A percentile compares a stretch with the other conserved stretches of the same genome.
Evolutionary conservation across 306 rosid species (phyloP).

Genomic region (Oemleria cerasiformis): DNA sequence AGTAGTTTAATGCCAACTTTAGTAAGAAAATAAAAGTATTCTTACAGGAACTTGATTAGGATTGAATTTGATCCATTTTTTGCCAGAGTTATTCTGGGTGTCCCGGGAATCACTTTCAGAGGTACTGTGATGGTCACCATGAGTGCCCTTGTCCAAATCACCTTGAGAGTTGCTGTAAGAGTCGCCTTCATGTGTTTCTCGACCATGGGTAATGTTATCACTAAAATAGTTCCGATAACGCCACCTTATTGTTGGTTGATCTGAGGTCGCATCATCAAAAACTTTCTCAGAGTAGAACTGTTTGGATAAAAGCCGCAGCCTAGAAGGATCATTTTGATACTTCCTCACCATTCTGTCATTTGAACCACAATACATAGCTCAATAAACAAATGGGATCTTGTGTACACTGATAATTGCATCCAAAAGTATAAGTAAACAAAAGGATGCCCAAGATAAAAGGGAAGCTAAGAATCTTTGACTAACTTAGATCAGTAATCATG

Average conservation of each 20-base stretch:
- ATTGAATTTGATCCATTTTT: constrained; percentile 26
- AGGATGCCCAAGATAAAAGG: background rate
- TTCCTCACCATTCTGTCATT: constrained; percentile 59
- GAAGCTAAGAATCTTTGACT: background rate
- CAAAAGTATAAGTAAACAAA: background rate
- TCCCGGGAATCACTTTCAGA: constrained; percentile 18
- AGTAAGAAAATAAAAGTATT: constrained; percentile 5
- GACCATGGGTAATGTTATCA: constrained; percentile 44
- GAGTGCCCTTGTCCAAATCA: constrained; percentile 31
- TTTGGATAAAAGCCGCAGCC: constrained; percentile 56
- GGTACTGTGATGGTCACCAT: constrained; percentile 27
- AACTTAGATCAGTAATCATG: constrained; percentile 1
- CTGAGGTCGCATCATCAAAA: constrained; percentile 66
- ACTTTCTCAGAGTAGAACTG: constrained; percentile 65
- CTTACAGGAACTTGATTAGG: constrained; percentile 54
- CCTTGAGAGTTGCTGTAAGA: constrained; percentile 32
- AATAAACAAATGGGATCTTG: background rate
- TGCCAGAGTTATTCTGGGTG: constrained; percentile 25
- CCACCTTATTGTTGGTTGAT: constrained; percentile 63
- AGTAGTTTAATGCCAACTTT: background rate
- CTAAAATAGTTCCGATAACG: constrained; percentile 70
- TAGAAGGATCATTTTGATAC: constrained; percentile 41
- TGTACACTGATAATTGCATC: background rate
- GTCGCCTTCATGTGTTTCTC: constrained; percentile 31
- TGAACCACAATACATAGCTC: constrained; percentile 16